Evolutionary conservation across 345 rosid species (phyloP).

Genomic region (Linum tenue): DNA sequence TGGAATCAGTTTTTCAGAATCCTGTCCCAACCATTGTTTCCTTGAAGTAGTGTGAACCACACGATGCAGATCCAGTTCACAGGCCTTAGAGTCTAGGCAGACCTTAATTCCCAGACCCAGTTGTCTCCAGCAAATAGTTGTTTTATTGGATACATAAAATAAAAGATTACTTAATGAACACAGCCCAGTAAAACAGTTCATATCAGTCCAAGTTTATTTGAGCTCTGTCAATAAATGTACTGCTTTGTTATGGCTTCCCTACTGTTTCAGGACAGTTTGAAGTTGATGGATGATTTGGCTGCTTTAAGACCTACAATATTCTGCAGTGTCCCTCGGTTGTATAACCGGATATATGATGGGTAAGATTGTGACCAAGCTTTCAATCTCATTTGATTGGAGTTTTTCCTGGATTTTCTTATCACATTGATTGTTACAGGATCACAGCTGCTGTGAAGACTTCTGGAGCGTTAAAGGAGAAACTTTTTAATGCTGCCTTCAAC

Average conservation of each 20-base stretch:
- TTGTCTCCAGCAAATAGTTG: too few relatives aligned
- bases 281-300: constrained; percentile 27
- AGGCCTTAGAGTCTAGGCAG: too few relatives aligned
- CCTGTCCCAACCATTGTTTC: background rate
- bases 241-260: constrained; percentile 4
- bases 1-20: background rate
- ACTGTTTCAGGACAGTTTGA: constrained; percentile 20
- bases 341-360: constrained; percentile 27
- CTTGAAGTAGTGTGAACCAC: background rate
- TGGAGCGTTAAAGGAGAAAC: constrained; percentile 20
- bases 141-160: background rate
- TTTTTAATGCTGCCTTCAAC: constrained; percentile 24
- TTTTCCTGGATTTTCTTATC: constrained; percentile 12
- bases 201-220: background rate
- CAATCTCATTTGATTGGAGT: background rate
- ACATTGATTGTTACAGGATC: constrained; percentile 16
- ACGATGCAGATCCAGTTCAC: background rate
- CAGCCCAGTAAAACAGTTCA: background rate
- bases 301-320: constrained; percentile 22
- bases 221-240: background rate
- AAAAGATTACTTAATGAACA: background rate
- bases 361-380: background rate
- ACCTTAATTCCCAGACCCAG: too few relatives aligned
- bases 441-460: constrained; percentile 22
- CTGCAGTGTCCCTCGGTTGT: constrained; percentile 25